Percentiles rank a stretch among this genome's conserved stretches.
Evolutionary conservation across 768 basidiomycete species (phyloP).

Genomic region (Leccinellum rugosiceps): DNA sequence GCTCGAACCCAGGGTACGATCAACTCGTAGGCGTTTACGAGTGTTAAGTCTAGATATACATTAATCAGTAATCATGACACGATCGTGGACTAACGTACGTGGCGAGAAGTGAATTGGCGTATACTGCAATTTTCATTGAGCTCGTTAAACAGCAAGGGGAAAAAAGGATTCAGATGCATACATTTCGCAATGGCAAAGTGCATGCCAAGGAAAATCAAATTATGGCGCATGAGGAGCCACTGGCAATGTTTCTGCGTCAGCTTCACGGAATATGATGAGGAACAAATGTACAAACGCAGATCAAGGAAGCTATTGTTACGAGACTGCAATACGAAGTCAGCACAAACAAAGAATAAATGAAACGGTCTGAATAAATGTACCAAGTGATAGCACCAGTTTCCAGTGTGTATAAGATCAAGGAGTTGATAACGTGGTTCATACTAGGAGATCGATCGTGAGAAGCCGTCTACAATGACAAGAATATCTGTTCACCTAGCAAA

Average conservation of each 20-base stretch:
- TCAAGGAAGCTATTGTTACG: conserved; percentile 32
- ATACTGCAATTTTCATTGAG: conserved; percentile 16
- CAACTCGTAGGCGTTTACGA: conserved; percentile 29
- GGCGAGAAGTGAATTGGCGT: conserved; percentile 34
- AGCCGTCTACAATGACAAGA: not conserved
- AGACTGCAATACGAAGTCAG: conserved; percentile 16
- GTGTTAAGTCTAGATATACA: conserved; percentile 23
- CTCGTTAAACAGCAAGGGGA: not conserved
- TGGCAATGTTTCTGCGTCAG: not conserved
- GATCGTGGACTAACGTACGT: conserved; percentile 21
- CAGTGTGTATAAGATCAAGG: conserved; percentile 48
- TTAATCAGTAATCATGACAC: not conserved
- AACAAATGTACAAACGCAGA: conserved; percentile 25
- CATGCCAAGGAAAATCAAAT: conserved; percentile 35
- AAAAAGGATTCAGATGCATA: conserved; percentile 8
- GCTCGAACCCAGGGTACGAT: conserved; percentile 23
- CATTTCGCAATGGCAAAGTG: conserved; percentile 34
- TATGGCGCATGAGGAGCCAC: conserved; percentile 35
- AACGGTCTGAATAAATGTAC: conserved; percentile 12
- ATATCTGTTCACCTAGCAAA: conserved; percentile 23
- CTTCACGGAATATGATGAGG: not conserved
- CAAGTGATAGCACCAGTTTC: conserved; percentile 52
- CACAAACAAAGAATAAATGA: not conserved
- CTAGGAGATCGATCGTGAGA: conserved; percentile 21
- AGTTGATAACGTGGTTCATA: conserved; percentile 48